phyloP scores from a whole-genome alignment of 1,284 basidiomycete species.

The Pseudozyma sp. region DNA sequence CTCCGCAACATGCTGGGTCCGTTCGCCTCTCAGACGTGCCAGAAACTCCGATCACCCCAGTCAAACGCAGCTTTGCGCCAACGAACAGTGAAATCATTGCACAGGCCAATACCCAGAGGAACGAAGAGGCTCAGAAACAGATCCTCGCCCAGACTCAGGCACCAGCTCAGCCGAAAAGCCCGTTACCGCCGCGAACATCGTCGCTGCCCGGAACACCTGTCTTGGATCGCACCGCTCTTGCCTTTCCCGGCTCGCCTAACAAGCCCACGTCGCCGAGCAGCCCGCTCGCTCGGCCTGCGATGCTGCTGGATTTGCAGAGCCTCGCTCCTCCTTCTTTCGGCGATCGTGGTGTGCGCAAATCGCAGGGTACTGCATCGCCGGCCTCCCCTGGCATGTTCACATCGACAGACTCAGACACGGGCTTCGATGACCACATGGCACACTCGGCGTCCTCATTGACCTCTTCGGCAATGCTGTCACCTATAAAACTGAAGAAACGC shows the following conservation, averaged over 20 bases:
- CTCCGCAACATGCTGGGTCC: not conserved
- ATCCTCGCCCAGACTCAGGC: constrained; percentile 2
- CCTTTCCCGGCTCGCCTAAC: constrained; percentile 41
- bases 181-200: constrained; percentile 33
- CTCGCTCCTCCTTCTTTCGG: constrained; percentile 26
- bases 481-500: constrained; percentile 16
- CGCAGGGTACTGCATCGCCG: constrained; percentile 5
- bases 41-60: constrained; percentile 3
- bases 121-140: not conserved
- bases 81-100: not conserved
- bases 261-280: constrained; percentile 27
- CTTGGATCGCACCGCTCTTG: constrained; percentile 11
- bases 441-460: constrained; percentile 26
- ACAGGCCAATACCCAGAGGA: not conserved
- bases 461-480: constrained; percentile 23
- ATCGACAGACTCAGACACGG: constrained; percentile 36
- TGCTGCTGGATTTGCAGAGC: constrained; percentile 32
- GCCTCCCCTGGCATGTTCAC: constrained; percentile 36
- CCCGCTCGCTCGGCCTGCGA: constrained; percentile 25
- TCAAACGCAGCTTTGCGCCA: not conserved
- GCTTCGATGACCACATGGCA: constrained; percentile 29
- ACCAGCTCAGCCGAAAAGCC: constrained; percentile 16
- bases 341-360: not conserved
- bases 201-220: constrained; percentile 34
- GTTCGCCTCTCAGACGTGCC: constrained; percentile 21